A percentile compares a stretch with the other conserved stretches of the same genome.
These are phyloP conservation scores for Escovopsis sp. DNA, from an alignment of 2,329 filamentous ascomycete genomes.

Conservation along the genomic window DNA sequence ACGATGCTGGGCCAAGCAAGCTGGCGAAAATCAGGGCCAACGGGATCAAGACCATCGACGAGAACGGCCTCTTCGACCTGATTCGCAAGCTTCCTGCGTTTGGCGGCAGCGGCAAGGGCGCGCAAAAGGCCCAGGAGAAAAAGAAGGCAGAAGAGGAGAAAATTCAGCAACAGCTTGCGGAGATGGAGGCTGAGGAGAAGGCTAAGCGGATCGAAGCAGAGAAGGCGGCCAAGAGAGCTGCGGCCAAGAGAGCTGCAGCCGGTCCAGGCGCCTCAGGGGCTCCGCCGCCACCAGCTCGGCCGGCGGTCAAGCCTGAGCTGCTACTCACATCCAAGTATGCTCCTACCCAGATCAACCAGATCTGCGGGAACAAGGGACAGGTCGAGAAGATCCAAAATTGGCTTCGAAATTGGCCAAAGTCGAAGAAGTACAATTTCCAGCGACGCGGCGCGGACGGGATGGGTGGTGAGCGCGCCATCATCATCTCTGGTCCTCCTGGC, in stretches of 20 bases:
- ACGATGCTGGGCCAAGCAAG: conserved; percentile 87
- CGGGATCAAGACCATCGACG: conserved; percentile 82
- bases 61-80: conserved; percentile 78
- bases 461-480: conserved; percentile 73
- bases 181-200: conserved; percentile 75
- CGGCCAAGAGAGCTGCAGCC: conserved; percentile 19
- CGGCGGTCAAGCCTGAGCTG: conserved; percentile 40
- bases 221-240: conserved; percentile 30
- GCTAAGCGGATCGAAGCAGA: conserved; percentile 36
- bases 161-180: conserved; percentile 60
- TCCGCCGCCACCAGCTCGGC: conserved; percentile 19
- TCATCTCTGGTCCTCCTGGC: conserved; percentile 86
- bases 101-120: conserved; percentile 77
- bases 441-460: conserved; percentile 70
- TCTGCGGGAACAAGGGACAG: conserved; percentile 83
- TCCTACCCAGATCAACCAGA: conserved; percentile 67
- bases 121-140: conserved; percentile 72
- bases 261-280: conserved; percentile 13
- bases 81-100: conserved; percentile 69
- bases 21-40: conserved; percentile 68
- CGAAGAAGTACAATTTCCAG: conserved; percentile 67
- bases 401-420: conserved; percentile 69
- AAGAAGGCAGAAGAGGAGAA: conserved; percentile 73
- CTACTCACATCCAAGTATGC: conserved; percentile 95
- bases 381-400: conserved; percentile 85